These are phyloP conservation scores for Angomonas desouzai DNA, from an alignment of 208 protist genomes.

Conservation along the genomic window DNA sequence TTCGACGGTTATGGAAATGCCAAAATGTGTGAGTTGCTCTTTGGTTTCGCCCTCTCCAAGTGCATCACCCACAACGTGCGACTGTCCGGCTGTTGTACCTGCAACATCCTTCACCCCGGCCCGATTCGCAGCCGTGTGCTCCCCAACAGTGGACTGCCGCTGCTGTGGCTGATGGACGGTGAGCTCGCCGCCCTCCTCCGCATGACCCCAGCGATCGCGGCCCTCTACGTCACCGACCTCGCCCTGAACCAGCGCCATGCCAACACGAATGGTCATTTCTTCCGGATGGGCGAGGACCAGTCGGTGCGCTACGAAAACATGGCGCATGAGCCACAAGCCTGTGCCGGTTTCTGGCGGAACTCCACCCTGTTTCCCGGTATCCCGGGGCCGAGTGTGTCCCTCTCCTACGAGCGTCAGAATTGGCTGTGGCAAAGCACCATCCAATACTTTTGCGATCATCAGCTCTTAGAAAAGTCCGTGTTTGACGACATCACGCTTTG, in stretches of 20 bases:
- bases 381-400: conserved; percentile 32
- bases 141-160: conserved; percentile 33
- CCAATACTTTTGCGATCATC: conserved; percentile 20
- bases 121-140: conserved; percentile 38
- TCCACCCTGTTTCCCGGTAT: conserved; percentile 51
- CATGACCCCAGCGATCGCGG: conserved; percentile 50
- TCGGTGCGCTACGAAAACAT: conserved; percentile 26
- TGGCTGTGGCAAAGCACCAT: conserved; percentile 47
- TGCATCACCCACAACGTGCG: conserved; percentile 34
- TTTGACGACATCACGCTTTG: conserved; percentile 1
- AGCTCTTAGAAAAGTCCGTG: conserved; percentile 2
- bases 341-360: conserved; percentile 45
- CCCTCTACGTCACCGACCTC: conserved; percentile 57
- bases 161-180: conserved; percentile 35
- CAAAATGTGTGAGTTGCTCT: conserved; percentile 69
- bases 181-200: conserved; percentile 33
- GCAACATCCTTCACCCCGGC: conserved; percentile 54
- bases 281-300: conserved; percentile 75
- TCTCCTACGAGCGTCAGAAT: conserved; percentile 34
- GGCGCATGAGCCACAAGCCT: conserved; percentile 17
- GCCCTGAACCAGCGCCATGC: conserved; percentile 53
- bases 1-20: conserved; percentile 47
- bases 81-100: conserved; percentile 38
- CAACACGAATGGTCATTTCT: conserved; percentile 56
- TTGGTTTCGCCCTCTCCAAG: conserved; percentile 49